Evolutionary conservation across 73 alveolate genomes (phyloP), one percentile per base, ranked within the genome.

Genomic region (Paramecium pentaurelia): DNA sequence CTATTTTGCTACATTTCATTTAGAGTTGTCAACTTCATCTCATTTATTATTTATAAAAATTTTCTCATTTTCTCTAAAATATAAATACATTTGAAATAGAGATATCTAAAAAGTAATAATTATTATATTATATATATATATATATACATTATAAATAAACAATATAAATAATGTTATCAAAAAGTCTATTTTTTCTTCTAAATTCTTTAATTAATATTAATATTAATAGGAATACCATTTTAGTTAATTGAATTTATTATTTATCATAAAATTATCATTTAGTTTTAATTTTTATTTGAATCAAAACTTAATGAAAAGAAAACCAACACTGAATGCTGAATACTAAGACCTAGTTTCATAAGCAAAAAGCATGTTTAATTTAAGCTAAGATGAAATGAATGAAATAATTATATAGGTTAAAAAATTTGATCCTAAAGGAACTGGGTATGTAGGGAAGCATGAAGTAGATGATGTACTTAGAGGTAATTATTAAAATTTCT

Each of bases 381-480:
- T 80, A 45, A 80, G 22, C 18, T 4, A 42, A 38, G 47, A 80
- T 5, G 91, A 80, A 36, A 49, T 80, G 44, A 45, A 47, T 42
- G 91, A 80, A 45, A 32, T 80, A 34, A 27, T 80, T 28, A 47
- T 44, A 10, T 11, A 80, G 27, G 91, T 44, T 20, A 42, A 49
- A 47, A 80, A 80, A 47, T 80, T 80, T 18, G 91, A 80, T 22
- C 71, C 91, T 10, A 80, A 80, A 42, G 73, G 58, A 49, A 80
- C 77, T 27, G 91, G 91, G 12, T 80, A 40, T 40, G 91, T 80
- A 8, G 44, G 75, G 10, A 80, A 80, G 30, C 47, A 40, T 44
- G 75, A 80, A 27, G 91, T 80, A 38, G 91, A 80, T 80, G 91
- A 80, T 47, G 58, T 80, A 42, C 44, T 80, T 8, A 80, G 91